Base-by-base conservation (phyloP, 2,329 filamentous ascomycete genomes). In the Botryosphaeria dothidea region DNA sequence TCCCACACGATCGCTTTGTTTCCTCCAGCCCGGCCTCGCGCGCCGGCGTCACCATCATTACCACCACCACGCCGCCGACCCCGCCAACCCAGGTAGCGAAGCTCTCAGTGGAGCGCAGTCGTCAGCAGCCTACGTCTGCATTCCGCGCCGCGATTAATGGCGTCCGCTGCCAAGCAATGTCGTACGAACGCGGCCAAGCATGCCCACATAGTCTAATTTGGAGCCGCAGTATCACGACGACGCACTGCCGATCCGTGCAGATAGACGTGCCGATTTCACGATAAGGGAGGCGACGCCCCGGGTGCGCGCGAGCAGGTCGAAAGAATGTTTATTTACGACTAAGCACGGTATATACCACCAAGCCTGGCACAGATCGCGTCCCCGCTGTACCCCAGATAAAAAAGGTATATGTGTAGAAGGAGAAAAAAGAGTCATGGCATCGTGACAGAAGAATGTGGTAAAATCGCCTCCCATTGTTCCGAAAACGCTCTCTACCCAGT, bases 401-500 rank as follows among this genome's bases (percentile, higher is more conserved):
- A 62, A 15, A 62, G 46, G 45, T 58, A 17, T 62, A 62, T 62
- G 31, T 25, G 43, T 38, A 38, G 31, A 19, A 41, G 15, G 21
- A 48, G 36, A 15, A 36, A 51, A 60, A 62, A 51, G 29, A 62
- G 56, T 60, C 56, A 60, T 60, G 56, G 56, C 56, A 60, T 60
- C 56, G 56, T 60, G 56, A 60, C 56, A 36, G 46, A 62, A 62
- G 58, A 62, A 62, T 38, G 9, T 49, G 46, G 58, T 62, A n/a
- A 62, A 51, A 49, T 61, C 43, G 58, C 58, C 36, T 62, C 58
- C 58, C 43, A 49, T 62, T 62, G 45, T 34, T 62, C 58, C 58
- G n/a, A 19, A 60, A 62, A 60, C 56, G 58, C 58, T 36, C 57
- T 62, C 58, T 62, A 62, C 43, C 58, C 58, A 62, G 46, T 51